These are phyloP conservation scores for Ambispora gerdemannii DNA, from an alignment of 192 early-diverging fungal species.

Conservation along the genomic window DNA sequence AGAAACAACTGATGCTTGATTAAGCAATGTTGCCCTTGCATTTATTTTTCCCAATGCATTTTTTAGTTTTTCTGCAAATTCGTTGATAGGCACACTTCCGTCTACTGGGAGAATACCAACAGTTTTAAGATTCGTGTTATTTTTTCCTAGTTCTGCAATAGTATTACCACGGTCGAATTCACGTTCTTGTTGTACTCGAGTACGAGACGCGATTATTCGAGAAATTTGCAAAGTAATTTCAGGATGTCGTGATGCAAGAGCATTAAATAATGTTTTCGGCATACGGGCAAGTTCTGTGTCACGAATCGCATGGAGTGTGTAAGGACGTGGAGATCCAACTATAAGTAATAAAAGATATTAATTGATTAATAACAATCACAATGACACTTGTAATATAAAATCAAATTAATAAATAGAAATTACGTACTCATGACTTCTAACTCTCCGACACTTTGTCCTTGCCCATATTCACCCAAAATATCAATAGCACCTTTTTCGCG, in stretches of 20 bases:
- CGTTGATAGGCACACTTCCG: constrained; percentile 73
- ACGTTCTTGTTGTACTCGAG: constrained; percentile 43
- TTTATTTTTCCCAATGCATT: constrained; percentile 68
- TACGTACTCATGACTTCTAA: constrained; percentile 80
- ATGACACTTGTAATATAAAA: constrained; percentile 27
- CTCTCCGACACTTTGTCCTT: constrained; percentile 95
- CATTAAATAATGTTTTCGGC: constrained; percentile 92
- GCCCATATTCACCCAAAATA: constrained; percentile 89
- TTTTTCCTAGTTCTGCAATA: constrained; percentile 54
- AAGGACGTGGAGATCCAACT: constrained; percentile 62
- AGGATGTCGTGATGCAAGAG: constrained; percentile 83
- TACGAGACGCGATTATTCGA: constrained; percentile 79
- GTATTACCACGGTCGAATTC: constrained; percentile 35
- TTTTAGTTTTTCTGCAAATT: constrained; percentile 83
- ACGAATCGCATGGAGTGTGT: constrained; percentile 95
- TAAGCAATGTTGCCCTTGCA: constrained; percentile 72
- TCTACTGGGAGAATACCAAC: constrained; percentile 90
- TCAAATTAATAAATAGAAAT: constrained; percentile 15
- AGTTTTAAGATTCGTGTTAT: constrained; percentile 94
- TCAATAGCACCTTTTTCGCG: constrained; percentile 63
- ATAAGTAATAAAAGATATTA: neutral
- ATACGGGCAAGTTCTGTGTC: constrained; percentile 95
- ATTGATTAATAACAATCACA: too few relatives aligned
- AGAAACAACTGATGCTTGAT: constrained; percentile 71
- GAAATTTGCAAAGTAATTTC: constrained; percentile 90